Evolutionary conservation across 192 early-diverging fungal genomes (phyloP).

Genomic region (Backusella circina): DNA sequence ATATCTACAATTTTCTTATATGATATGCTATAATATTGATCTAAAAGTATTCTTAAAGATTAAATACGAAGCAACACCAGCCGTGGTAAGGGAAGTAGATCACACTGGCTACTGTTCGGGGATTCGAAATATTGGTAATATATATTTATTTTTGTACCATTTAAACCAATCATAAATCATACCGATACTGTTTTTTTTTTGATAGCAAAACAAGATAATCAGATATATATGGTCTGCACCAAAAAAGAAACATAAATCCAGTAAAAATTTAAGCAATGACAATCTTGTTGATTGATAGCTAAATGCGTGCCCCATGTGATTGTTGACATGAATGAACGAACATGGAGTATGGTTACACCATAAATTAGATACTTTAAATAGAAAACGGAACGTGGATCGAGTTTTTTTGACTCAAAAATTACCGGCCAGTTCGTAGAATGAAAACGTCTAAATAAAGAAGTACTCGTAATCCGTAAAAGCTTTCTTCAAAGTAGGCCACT

Average conservation of each 20-base stretch:
- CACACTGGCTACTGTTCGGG: not conserved
- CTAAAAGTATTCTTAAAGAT: not conserved
- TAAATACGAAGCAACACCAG: too few relatives aligned
- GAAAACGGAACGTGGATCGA: not conserved
- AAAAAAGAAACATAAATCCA: not conserved
- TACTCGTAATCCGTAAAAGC: not conserved
- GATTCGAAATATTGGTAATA: not conserved
- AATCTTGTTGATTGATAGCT: not conserved
- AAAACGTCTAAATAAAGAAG: not conserved
- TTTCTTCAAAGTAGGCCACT: not conserved
- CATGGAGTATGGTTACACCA: not conserved
- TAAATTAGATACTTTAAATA: not conserved
- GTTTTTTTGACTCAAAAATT: constrained; percentile 1
- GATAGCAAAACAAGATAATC: not conserved
- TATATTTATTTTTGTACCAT: not conserved
- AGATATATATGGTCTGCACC: not conserved
- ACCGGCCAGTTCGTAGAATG: not conserved
- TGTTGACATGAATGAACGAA: not conserved
- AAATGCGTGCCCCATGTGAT: not conserved
- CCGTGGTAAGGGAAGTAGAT: not conserved
- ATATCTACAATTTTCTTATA: not conserved
- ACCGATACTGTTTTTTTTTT: not conserved
- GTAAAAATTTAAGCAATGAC: not conserved
- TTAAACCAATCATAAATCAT: not conserved
- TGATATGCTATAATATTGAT: not conserved